phyloP scores from a whole-genome alignment of 805 yeast genomes.

The Candida taoyuanica region DNA sequence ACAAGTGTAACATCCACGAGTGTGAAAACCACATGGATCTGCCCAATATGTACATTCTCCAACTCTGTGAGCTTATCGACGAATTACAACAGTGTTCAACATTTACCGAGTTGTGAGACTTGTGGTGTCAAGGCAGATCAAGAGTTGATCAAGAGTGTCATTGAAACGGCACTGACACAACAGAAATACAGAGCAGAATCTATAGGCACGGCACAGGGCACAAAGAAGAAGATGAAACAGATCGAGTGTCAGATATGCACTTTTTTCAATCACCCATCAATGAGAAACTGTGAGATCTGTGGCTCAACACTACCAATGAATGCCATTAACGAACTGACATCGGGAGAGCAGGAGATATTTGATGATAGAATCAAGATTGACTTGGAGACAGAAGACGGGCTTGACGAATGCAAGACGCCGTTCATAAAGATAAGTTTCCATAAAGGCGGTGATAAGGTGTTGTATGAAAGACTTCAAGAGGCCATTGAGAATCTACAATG shows the following conservation, averaged over 20 bases:
- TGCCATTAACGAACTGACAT: slow-evolving; percentile 19
- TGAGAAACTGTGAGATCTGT: slow-evolving; percentile 82
- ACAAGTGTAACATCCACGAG: slow-evolving; percentile 1
- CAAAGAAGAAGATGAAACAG: background rate
- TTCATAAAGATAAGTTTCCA: slow-evolving; percentile 72
- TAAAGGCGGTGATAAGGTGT: slow-evolving; percentile 56
- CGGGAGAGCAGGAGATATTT: slow-evolving; percentile 23
- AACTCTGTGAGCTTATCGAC: slow-evolving; percentile 39
- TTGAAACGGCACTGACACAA: slow-evolving; percentile 12
- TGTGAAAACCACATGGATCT: slow-evolving; percentile 54
- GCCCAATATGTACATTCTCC: slow-evolving; percentile 82
- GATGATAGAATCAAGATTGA: slow-evolving; percentile 31
- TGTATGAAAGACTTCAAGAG: slow-evolving; percentile 42
- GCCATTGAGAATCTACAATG: slow-evolving; percentile 49
- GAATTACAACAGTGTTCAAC: slow-evolving; percentile 23
- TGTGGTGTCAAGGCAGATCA: slow-evolving; percentile 55
- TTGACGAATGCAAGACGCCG: slow-evolving; percentile 13
- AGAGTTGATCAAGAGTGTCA: slow-evolving; percentile 32
- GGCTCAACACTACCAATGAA: slow-evolving; percentile 49
- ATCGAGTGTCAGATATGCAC: slow-evolving; percentile 59
- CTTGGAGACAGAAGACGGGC: slow-evolving; percentile 30
- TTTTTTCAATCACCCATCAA: slow-evolving; percentile 75
- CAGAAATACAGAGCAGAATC: no score
- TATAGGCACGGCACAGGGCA: no score
- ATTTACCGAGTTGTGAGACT: slow-evolving; percentile 46